Conservation (phyloP, 352 stramenopile species). For the Phytophthora melonis region DNA sequence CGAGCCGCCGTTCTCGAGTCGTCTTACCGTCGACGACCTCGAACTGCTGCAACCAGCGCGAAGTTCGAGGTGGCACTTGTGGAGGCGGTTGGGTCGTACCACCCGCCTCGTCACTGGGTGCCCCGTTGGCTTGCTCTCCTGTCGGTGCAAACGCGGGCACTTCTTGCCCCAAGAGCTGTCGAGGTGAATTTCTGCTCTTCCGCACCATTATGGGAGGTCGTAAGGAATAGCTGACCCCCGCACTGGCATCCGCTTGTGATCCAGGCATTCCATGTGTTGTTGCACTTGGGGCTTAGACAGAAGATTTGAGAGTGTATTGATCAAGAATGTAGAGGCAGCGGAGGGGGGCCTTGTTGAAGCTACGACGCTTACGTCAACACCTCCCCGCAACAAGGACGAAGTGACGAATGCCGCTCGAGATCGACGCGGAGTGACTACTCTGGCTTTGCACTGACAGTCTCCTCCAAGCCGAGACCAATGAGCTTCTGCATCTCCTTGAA, state of each 20-base stretch:
- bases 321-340: too few relatives aligned
- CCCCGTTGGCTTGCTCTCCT: neutral
- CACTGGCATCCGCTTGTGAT: neutral
- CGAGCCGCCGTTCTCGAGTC: constrained; percentile 21
- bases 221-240: neutral
- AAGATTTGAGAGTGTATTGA: too few relatives aligned
- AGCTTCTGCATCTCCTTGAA: too few relatives aligned
- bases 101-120: neutral
- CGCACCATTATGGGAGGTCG: neutral
- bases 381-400: too few relatives aligned
- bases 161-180: neutral
- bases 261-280: neutral
- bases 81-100: neutral
- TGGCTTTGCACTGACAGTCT: too few relatives aligned
- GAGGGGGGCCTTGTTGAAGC: too few relatives aligned
- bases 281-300: too few relatives aligned
- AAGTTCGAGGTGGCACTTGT: neutral
- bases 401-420: too few relatives aligned
- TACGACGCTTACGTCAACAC: too few relatives aligned
- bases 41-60: constrained; percentile 26
- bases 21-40: constrained; percentile 33
- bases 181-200: neutral
- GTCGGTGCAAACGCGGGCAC: neutral
- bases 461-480: too few relatives aligned
- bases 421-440: too few relatives aligned